Evolutionary conservation across 2,329 filamentous ascomycete species (phyloP), one percentile per base, ranked within the genome.

Genomic region (Aspergillus oerlinghausenensis): DNA sequence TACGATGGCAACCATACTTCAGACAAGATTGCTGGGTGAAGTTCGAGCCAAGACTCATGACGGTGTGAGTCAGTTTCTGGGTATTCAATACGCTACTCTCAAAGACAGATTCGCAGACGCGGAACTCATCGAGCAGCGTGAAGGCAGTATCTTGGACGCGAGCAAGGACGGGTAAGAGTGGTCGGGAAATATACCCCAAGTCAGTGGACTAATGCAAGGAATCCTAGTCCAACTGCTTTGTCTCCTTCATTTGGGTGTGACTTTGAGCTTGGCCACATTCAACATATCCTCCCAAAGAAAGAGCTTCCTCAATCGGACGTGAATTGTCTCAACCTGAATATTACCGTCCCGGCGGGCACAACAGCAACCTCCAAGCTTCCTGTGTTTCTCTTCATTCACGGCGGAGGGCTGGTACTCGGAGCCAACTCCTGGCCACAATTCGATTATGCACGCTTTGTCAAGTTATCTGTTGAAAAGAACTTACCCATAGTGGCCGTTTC

Each of bases 361-460:
- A 65, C 58, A 1, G 51, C 35, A 0, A 54, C 62, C 4, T 65
- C 68, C 11, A 74, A 73, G 5, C 67, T 83, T 2, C 82, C 81
- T 0, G 80, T 83, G 0, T 72, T 82, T 42, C 73, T 81, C 1
- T 82, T 81, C 59, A 74, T 84, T 4, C 80, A 84, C 57, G 82
- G 82, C 0, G 81, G 82, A 10, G 81, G 78, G 0, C 78, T 81
- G 50, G 67, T 70, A 2, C 72, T 78, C 2, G 82, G 81, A 2
- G 79, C 79, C 3, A 80, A 76, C 45, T 81, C 75, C 47, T 84
- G 79, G 73, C 81, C 81, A 0, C 79, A 83, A 40, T 82, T 80
- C 60, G 77, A 83, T 58, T 67, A 77, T 21, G 67, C 68, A 4
- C 66, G 74, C 1, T 58, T 84, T 4, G 79, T 82, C 3, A 73